Evolutionary conservation across 129 eudicot genomes (phyloP).

Genomic region (Daucus carota): DNA sequence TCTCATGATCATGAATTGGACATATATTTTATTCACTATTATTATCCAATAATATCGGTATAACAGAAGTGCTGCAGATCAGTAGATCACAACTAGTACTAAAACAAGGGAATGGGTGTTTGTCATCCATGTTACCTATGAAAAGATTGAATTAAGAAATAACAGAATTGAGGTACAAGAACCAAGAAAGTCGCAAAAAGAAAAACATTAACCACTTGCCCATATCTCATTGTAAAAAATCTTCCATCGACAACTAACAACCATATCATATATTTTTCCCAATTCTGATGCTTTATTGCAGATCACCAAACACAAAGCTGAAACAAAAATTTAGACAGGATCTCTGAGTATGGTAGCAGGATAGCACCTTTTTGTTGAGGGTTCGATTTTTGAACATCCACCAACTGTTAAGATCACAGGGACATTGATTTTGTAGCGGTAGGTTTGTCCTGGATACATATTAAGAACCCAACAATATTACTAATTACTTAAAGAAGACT

Average conservation of each 20-base stretch:
- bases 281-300: neutral
- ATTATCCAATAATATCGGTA: too few relatives aligned
- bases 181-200: neutral
- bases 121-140: neutral
- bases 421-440: slow-evolving; percentile 78
- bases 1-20: too few relatives aligned
- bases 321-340: neutral
- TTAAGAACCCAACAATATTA: neutral
- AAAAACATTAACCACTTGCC: neutral
- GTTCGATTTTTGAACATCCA: slow-evolving; percentile 69
- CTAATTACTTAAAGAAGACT: neutral
- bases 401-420: slow-evolving; percentile 88
- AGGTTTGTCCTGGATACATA: slow-evolving; percentile 58
- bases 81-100: neutral
- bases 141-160: neutral
- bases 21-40: too few relatives aligned
- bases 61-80: too few relatives aligned
- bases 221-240: slow-evolving; percentile 1
- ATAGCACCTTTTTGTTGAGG: slow-evolving; percentile 21
- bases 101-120: neutral
- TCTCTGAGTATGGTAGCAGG: neutral
- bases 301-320: neutral
- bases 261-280: neutral
- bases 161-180: neutral
- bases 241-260: neutral